Evolutionary conservation across 148 eudicot species (phyloP).

Genomic region (Nepenthes mirabilis): DNA sequence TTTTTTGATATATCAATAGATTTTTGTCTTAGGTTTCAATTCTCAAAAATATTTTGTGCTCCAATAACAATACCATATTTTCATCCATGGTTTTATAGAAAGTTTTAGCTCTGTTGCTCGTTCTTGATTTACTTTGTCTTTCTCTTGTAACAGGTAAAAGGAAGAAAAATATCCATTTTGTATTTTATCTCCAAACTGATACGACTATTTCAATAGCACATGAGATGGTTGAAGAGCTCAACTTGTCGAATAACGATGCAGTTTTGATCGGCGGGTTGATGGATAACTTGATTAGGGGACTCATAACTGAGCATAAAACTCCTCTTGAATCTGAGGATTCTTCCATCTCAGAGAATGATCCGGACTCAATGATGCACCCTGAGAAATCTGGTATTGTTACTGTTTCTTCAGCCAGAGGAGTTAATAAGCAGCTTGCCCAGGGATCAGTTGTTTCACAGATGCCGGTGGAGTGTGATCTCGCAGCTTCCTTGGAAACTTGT

Average conservation of each 20-base stretch:
- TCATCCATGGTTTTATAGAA: no score
- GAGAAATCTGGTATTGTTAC: neutral
- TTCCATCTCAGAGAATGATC: conserved; percentile 5
- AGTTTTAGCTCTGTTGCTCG: neutral
- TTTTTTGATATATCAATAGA: no score
- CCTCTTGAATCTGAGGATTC: conserved; percentile 11
- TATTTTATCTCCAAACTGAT: conserved; percentile 37
- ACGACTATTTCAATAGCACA: conserved; percentile 42
- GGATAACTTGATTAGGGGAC: conserved; percentile 31
- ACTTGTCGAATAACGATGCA: conserved; percentile 36
- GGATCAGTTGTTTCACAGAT: conserved; percentile 14
- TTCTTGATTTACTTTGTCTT: neutral
- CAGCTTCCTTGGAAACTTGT: conserved; percentile 3
- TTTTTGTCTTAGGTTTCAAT: no score
- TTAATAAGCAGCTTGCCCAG: conserved; percentile 7
- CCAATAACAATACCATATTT: no score
- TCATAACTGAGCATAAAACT: conserved; percentile 26
- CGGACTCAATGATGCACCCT: neutral
- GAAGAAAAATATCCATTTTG: conserved; percentile 37
- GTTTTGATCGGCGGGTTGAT: conserved; percentile 48
- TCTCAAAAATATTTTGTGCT: no score
- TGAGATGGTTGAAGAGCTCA: conserved; percentile 71
- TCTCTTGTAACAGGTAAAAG: conserved; percentile 26
- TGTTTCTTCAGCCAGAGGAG: neutral
- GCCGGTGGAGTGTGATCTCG: conserved; percentile 7